Percentiles rank a stretch among this genome's conserved stretches.
Evolutionary conservation across 2,329 filamentous ascomycete genomes (phyloP).

Genomic region (Triangularia setosa): DNA sequence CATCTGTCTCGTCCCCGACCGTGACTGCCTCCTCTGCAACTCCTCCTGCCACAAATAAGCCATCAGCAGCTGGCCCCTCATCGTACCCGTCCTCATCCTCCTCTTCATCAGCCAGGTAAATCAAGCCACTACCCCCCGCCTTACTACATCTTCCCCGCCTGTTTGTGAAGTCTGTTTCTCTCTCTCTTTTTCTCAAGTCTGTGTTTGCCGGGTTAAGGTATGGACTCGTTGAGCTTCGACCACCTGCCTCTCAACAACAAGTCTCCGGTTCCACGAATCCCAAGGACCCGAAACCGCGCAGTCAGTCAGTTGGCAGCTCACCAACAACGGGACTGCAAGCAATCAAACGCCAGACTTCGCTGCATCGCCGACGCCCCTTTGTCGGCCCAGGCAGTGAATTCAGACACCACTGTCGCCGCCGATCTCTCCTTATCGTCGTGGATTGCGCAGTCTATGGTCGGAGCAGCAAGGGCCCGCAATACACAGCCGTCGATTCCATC

Average conservation of each 20-base stretch:
- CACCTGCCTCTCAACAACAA: not conserved
- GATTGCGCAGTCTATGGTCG: not conserved
- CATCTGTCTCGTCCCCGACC: constrained; percentile 20
- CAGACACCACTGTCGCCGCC: not conserved
- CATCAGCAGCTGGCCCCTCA: not conserved
- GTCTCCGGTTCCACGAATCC: not conserved
- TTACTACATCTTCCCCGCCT: not conserved
- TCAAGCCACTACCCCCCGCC: not conserved
- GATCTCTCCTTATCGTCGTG: not conserved
- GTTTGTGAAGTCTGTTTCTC: not conserved
- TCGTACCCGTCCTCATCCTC: not conserved
- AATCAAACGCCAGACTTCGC: not conserved
- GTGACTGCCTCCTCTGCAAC: constrained; percentile 10
- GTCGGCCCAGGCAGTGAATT: not conserved
- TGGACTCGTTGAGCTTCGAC: not conserved
- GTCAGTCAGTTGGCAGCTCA: not conserved
- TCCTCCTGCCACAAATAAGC: not conserved
- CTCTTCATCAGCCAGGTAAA: not conserved
- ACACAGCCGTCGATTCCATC: not conserved
- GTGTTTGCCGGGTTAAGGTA: not conserved
- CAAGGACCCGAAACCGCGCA: not conserved
- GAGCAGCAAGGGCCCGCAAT: not conserved
- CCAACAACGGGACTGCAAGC: not conserved
- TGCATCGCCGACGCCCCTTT: not conserved
- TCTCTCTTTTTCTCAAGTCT: not conserved